Evolutionary conservation across 2,329 filamentous ascomycete species (phyloP).

Genomic region (Metarhizium rileyi): DNA sequence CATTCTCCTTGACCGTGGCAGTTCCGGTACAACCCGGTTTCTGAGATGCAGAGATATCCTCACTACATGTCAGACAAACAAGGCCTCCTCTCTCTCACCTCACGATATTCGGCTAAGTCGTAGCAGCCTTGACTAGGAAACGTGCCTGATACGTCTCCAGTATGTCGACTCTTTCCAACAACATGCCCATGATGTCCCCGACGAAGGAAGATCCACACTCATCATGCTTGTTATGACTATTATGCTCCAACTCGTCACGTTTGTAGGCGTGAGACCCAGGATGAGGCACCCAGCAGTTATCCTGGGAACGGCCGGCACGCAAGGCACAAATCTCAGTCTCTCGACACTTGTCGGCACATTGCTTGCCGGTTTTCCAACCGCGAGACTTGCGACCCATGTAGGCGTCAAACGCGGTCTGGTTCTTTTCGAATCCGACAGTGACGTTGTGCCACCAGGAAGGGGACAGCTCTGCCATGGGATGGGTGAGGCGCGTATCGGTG

Average conservation of each 20-base stretch:
- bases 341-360: slow-evolving; percentile 20
- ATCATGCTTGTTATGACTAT: slow-evolving; percentile 11
- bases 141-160: slow-evolving; percentile 15
- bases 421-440: slow-evolving; percentile 34
- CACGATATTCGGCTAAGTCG: neutral
- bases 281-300: slow-evolving; percentile 34
- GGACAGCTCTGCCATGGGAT: slow-evolving; percentile 33
- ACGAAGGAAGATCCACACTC: slow-evolving; percentile 19
- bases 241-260: slow-evolving; percentile 7
- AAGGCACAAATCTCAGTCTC: slow-evolving; percentile 39
- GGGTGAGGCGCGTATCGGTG: slow-evolving; percentile 27
- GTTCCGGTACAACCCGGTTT: neutral
- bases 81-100: neutral
- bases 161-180: slow-evolving; percentile 14
- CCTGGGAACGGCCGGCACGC: slow-evolving; percentile 38
- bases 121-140: slow-evolving; percentile 4
- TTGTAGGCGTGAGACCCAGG: slow-evolving; percentile 23
- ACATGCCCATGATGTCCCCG: slow-evolving; percentile 13
- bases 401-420: slow-evolving; percentile 32
- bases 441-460: slow-evolving; percentile 50
- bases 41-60: neutral
- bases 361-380: slow-evolving; percentile 26
- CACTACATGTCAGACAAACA: neutral
- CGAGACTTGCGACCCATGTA: slow-evolving; percentile 38
- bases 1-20: neutral